These are phyloP conservation scores for Amanita rimosa DNA, from an alignment of 768 basidiomycete genomes.

Conservation along the genomic window DNA sequence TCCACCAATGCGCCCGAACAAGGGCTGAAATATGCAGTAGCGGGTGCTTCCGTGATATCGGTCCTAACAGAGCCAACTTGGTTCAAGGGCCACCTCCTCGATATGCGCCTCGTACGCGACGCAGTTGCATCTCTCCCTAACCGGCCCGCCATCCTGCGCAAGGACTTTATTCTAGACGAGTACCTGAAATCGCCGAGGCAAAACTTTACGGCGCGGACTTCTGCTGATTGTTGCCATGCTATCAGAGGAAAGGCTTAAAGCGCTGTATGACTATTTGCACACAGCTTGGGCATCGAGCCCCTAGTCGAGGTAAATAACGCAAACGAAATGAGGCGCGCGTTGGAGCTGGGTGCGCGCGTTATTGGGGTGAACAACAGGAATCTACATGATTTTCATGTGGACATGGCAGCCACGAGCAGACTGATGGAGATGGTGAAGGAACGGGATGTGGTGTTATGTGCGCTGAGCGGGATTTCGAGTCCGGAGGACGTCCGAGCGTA, in stretches of 20 bases:
- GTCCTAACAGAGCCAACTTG: constrained; percentile 85
- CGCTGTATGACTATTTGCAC: constrained; percentile 56
- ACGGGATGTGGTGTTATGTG: constrained; percentile 63
- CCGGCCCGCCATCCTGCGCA: constrained; percentile 76
- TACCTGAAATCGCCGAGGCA: constrained; percentile 86
- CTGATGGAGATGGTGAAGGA: constrained; percentile 61
- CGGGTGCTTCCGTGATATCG: constrained; percentile 77
- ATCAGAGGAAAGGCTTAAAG: constrained; percentile 37
- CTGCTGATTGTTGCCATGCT: constrained; percentile 91
- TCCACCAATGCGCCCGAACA: constrained; percentile 59
- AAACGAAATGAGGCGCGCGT: constrained; percentile 60
- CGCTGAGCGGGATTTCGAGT: constrained; percentile 67
- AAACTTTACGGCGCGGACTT: constrained; percentile 76
- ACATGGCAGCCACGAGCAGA: constrained; percentile 76
- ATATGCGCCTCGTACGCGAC: constrained; percentile 70
- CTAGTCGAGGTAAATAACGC: constrained; percentile 86
- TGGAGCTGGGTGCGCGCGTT: constrained; percentile 63
- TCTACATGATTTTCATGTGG: constrained; percentile 78
- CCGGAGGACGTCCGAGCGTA: constrained; percentile 59
- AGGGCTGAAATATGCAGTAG: constrained; percentile 70
- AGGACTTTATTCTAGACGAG: constrained; percentile 80
- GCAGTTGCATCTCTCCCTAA: constrained; percentile 61
- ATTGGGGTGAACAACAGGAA: constrained; percentile 89
- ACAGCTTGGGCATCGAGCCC: constrained; percentile 74
- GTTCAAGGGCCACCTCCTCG: constrained; percentile 80